Conservation (phyloP, 495 filamentous ascomycete genomes). For the Penicillium canescens region DNA sequence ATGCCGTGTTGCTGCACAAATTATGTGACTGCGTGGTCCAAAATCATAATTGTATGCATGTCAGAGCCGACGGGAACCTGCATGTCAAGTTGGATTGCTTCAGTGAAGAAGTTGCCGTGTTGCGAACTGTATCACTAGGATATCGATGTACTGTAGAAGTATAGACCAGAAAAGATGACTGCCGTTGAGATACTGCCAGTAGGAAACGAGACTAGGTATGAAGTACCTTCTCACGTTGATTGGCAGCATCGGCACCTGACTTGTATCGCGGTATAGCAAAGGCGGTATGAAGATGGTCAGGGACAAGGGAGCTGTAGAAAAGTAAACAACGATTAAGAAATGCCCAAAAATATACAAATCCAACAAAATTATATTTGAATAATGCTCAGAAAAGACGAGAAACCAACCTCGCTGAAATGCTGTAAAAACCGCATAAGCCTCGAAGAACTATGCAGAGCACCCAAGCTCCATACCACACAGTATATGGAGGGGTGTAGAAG, state of each 20-base stretch:
- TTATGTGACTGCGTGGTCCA: not conserved
- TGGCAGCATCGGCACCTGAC: no score
- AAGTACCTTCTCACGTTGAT: no score
- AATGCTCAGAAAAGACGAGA: conserved; percentile 17
- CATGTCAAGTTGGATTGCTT: not conserved
- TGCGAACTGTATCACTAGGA: not conserved
- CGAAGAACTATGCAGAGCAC: conserved; percentile 22
- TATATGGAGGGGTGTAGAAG: conserved; percentile 1
- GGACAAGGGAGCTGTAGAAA: no score
- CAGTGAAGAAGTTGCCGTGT: not conserved
- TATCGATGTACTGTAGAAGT: not conserved
- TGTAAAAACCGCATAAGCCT: conserved; percentile 10
- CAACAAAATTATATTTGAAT: conserved; percentile 30
- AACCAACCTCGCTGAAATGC: conserved; percentile 33
- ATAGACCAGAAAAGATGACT: not conserved
- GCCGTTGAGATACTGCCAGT: not conserved
- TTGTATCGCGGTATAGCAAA: no score
- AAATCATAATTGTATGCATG: conserved; percentile 2
- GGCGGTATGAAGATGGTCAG: no score
- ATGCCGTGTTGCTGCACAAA: no score
- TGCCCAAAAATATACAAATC: not conserved
- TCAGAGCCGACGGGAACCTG: not conserved
- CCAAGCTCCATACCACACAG: conserved; percentile 3
- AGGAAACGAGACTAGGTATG: not conserved
- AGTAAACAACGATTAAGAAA: not conserved